Conservation (phyloP, 2,329 filamentous ascomycete genomes). For the Ilyonectria destructans region DNA sequence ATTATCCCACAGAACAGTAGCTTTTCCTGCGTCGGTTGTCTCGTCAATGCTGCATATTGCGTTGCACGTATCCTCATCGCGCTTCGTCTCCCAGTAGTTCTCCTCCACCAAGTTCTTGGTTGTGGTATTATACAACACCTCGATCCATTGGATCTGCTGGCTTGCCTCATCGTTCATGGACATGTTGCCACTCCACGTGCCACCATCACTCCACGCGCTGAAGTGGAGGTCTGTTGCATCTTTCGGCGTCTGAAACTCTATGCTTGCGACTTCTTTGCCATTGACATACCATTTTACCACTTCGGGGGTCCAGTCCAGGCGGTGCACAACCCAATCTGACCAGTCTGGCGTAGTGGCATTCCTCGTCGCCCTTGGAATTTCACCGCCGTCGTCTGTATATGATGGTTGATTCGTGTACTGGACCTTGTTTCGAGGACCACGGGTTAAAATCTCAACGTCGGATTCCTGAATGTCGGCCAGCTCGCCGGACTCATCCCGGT, state of each 20-base stretch:
- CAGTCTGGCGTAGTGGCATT: constrained; percentile 65
- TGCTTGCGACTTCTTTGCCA: constrained; percentile 63
- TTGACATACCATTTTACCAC: constrained; percentile 70
- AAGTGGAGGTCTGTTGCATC: constrained; percentile 67
- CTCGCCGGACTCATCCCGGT: constrained; percentile 53
- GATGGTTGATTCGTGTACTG: constrained; percentile 75
- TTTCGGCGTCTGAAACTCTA: constrained; percentile 69
- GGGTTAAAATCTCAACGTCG: constrained; percentile 67
- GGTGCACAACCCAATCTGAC: constrained; percentile 70
- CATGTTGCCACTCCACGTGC: constrained; percentile 73
- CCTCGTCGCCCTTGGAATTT: constrained; percentile 61
- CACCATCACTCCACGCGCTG: constrained; percentile 74
- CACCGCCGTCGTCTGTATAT: constrained; percentile 60
- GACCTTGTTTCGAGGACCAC: constrained; percentile 58
- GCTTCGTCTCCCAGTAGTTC: not conserved
- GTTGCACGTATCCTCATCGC: constrained; percentile 26
- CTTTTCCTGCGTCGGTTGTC: constrained; percentile 54
- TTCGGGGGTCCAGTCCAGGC: constrained; percentile 71
- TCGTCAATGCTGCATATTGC: constrained; percentile 45
- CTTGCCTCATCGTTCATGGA: constrained; percentile 63
- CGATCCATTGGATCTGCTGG: constrained; percentile 74
- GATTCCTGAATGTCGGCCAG: constrained; percentile 62
- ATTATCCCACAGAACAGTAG: constrained; percentile 49
- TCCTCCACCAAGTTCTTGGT: constrained; percentile 30
- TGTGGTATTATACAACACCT: constrained; percentile 67